Conservation (phyloP, 192 early-diverging fungal genomes). For the Spizellomyces sp. region DNA sequence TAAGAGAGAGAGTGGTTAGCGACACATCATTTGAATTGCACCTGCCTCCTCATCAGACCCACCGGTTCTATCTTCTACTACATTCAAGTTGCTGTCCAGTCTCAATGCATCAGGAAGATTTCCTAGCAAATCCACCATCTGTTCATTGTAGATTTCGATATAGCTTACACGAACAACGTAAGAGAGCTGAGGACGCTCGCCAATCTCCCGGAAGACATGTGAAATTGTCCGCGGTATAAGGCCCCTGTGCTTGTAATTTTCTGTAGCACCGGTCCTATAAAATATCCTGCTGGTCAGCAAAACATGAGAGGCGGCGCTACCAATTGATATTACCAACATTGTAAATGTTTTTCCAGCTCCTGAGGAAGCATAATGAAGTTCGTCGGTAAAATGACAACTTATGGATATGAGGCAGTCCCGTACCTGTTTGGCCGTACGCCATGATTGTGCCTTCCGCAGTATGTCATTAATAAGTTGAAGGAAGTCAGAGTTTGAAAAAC, state of each 20-base stretch:
- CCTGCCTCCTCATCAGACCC: background rate
- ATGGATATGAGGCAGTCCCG: background rate
- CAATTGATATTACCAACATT: slow-evolving; percentile 37
- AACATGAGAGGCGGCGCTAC: background rate
- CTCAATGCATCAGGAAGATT: slow-evolving; percentile 31
- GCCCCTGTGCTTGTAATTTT: slow-evolving; percentile 68
- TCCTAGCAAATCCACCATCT: slow-evolving; percentile 57
- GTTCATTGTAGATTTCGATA: slow-evolving; percentile 66
- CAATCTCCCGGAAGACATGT: slow-evolving; percentile 56
- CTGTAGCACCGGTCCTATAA: slow-evolving; percentile 60
- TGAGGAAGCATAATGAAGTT: background rate
- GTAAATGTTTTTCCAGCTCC: slow-evolving; percentile 68
- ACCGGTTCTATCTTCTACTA: slow-evolving; percentile 63
- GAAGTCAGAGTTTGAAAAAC: too few species aligned
- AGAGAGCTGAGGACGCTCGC: slow-evolving; percentile 55
- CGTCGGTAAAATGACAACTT: background rate
- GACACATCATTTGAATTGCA: background rate
- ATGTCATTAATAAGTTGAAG: slow-evolving; percentile 1
- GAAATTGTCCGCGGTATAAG: slow-evolving; percentile 62
- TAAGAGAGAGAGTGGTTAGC: background rate
- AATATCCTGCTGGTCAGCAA: background rate
- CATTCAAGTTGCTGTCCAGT: slow-evolving; percentile 34
- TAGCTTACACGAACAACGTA: slow-evolving; percentile 55
- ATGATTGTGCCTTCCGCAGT: slow-evolving; percentile 47
- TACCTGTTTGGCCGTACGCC: slow-evolving; percentile 59